Conservation (phyloP, 192 early-diverging fungal genomes). For the Backusella morwellensis region DNA sequence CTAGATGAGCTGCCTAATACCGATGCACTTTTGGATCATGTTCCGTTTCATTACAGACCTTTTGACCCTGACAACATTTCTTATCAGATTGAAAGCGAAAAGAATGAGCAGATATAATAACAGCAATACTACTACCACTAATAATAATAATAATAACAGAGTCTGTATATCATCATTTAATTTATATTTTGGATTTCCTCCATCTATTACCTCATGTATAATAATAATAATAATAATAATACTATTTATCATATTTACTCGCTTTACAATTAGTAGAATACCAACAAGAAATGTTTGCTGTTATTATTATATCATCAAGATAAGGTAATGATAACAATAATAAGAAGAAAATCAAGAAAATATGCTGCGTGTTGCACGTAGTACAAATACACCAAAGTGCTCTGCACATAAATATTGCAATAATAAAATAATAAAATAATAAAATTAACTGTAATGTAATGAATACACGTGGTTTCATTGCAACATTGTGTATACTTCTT, state of each 20-base stretch:
- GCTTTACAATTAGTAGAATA: too few relatives aligned
- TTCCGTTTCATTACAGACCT: conserved; percentile 15
- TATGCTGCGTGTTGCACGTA: neutral
- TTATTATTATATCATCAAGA: neutral
- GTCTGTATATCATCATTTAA: neutral
- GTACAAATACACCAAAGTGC: neutral
- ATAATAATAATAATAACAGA: neutral
- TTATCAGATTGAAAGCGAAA: neutral
- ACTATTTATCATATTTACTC: neutral
- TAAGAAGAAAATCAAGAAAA: neutral
- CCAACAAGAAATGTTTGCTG: neutral
- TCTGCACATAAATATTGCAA: neutral
- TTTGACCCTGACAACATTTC: conserved; percentile 22
- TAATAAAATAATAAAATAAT: neutral
- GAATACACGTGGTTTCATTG: neutral
- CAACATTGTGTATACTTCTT: neutral
- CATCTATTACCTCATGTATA: neutral
- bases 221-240: neutral
- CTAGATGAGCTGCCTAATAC: conserved; percentile 8
- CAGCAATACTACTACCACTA: neutral
- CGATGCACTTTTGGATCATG: neutral
- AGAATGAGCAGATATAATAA: neutral
- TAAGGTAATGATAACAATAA: neutral
- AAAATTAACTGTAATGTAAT: neutral
- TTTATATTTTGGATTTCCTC: neutral